Evolutionary conservation across 148 eudicot genomes (phyloP).

Genomic region (Pharnaceum exiguum): DNA sequence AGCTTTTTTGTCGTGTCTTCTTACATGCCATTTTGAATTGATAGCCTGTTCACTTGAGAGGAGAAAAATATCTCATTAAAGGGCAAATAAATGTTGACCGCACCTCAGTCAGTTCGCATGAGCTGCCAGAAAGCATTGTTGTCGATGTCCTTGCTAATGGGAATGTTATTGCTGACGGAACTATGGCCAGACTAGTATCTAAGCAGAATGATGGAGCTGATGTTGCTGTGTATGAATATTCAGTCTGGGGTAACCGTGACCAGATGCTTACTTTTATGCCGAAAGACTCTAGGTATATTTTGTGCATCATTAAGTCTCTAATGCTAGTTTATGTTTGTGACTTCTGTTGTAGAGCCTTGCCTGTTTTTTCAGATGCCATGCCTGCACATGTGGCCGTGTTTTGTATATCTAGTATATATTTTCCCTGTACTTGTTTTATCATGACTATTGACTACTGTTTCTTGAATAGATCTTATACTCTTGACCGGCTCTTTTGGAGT

Average conservation of each 20-base stretch:
- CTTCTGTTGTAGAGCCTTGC: background rate
- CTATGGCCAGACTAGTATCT: slow-evolving; percentile 45
- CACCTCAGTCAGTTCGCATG: slow-evolving; percentile 30
- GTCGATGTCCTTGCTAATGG: slow-evolving; percentile 51
- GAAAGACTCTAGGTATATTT: slow-evolving; percentile 58
- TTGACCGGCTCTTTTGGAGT: too few relatives aligned
- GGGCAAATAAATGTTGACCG: slow-evolving; percentile 65
- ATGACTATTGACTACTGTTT: too few relatives aligned
- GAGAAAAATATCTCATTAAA: slow-evolving; percentile 72
- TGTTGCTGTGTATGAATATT: slow-evolving; percentile 59
- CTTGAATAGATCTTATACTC: too few relatives aligned
- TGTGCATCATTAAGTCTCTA: background rate
- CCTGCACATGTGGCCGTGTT: too few relatives aligned
- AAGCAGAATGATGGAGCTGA: slow-evolving; percentile 37
- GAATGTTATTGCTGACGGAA: slow-evolving; percentile 37
- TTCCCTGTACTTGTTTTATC: too few relatives aligned
- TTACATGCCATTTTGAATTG: slow-evolving; percentile 16
- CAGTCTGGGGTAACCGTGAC: slow-evolving; percentile 79
- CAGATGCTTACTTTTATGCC: slow-evolving; percentile 66
- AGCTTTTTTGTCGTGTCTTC: slow-evolving; percentile 16
- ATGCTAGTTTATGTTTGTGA: background rate
- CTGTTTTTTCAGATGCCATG: too few relatives aligned
- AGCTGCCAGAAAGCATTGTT: slow-evolving; percentile 49
- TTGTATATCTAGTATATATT: too few relatives aligned
- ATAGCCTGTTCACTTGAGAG: slow-evolving; percentile 78